phyloP scores from a whole-genome alignment of 371 early-diverging fungal species.

The Apophysomyces variabilis region DNA sequence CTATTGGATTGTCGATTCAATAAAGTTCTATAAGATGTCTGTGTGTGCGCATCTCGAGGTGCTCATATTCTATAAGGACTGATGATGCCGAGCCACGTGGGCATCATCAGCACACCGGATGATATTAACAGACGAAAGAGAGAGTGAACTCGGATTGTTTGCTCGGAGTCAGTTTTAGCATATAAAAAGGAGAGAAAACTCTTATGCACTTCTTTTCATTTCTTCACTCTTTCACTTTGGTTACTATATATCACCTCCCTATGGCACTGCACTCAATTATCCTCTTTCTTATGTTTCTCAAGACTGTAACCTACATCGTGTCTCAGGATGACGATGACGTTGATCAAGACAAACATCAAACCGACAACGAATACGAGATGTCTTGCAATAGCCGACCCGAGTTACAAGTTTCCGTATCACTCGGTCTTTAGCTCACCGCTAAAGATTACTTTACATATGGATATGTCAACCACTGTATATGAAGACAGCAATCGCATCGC shows the following conservation, averaged over 20 bases:
- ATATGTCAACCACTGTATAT: too few relatives aligned
- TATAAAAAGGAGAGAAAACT: neutral
- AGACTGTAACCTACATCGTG: slow-evolving; percentile 17
- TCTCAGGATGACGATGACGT: slow-evolving; percentile 17
- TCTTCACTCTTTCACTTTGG: neutral
- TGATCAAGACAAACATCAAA: slow-evolving; percentile 6
- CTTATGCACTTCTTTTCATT: neutral
- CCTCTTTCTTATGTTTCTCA: slow-evolving; percentile 21
- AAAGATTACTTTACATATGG: neutral
- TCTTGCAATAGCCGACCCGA: neutral
- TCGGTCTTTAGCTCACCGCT: neutral
- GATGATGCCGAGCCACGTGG: neutral
- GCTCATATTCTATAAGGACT: neutral
- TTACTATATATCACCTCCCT: neutral
- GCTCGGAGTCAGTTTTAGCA: neutral
- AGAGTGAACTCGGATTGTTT: neutral
- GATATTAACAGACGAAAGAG: neutral
- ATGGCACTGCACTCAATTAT: slow-evolving; percentile 26
- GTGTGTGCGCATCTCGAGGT: neutral
- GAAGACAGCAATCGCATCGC: too few relatives aligned
- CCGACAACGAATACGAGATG: slow-evolving; percentile 10
- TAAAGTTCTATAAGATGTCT: neutral
- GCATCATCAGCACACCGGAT: slow-evolving; percentile 1
- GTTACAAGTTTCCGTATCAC: neutral
- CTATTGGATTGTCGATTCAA: neutral